A percentile compares a stretch with the other conserved stretches of the same genome.
phyloP scores from a whole-genome alignment of 768 basidiomycete genomes.

The Hypsizygus marmoreus region DNA sequence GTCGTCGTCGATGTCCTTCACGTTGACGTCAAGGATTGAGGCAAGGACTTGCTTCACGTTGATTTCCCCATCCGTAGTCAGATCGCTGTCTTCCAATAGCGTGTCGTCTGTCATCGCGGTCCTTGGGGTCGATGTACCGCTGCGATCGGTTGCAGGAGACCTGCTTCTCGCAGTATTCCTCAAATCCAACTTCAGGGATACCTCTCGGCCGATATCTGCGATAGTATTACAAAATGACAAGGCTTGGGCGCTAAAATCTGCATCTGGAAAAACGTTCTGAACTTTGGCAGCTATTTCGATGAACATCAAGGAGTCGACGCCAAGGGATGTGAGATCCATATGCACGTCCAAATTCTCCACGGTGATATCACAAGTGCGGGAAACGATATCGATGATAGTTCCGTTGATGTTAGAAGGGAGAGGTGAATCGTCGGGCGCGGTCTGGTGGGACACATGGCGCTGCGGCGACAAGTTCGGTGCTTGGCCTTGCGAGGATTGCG shows the following conservation, averaged over 20 bases:
- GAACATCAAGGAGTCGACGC: slow-evolving; percentile 65
- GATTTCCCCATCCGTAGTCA: slow-evolving; percentile 22
- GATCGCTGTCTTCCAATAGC: slow-evolving; percentile 18
- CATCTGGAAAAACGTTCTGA: slow-evolving; percentile 32
- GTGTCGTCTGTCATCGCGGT: slow-evolving; percentile 43
- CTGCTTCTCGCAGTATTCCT: slow-evolving; percentile 1
- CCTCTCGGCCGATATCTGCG: slow-evolving; percentile 34
- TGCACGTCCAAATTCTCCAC: slow-evolving; percentile 33
- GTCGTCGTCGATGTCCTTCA: slow-evolving; percentile 42
- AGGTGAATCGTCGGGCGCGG: background rate
- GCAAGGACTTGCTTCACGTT: slow-evolving; percentile 44
- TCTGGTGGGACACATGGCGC: background rate
- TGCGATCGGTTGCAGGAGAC: slow-evolving; percentile 15
- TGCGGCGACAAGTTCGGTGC: slow-evolving; percentile 3
- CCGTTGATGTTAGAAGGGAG: slow-evolving; percentile 21
- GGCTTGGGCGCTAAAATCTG: slow-evolving; percentile 28
- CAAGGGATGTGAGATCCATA: slow-evolving; percentile 51
- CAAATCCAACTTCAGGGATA: slow-evolving; percentile 13
- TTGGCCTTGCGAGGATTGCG: background rate
- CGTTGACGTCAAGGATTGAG: slow-evolving; percentile 45
- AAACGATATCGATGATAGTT: slow-evolving; percentile 38
- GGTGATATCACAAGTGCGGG: slow-evolving; percentile 44
- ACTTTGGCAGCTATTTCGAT: slow-evolving; percentile 53
- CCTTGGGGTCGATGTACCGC: slow-evolving; percentile 32
- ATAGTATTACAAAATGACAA: slow-evolving; percentile 38